These are phyloP conservation scores for Colletotrichum sp. DNA, from an alignment of 2,329 filamentous ascomycete genomes.

Conservation along the genomic window DNA sequence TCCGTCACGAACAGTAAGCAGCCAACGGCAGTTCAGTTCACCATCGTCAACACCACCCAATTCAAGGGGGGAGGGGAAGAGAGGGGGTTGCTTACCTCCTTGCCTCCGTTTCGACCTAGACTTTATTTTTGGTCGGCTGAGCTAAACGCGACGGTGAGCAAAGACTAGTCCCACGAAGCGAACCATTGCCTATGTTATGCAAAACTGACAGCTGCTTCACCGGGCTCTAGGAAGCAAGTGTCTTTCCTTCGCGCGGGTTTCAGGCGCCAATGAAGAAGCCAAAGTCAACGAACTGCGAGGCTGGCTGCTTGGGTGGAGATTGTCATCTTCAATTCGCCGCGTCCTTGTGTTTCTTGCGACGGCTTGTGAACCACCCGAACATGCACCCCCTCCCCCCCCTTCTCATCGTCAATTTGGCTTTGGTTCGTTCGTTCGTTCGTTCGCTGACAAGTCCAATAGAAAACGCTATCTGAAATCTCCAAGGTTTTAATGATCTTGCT, in stretches of 20 bases:
- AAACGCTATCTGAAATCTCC: background rate
- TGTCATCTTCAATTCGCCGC: background rate
- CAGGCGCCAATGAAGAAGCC: background rate
- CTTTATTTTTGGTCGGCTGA: background rate
- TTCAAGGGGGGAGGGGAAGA: background rate
- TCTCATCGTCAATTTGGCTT: background rate
- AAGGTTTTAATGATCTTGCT: background rate
- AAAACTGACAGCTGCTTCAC: constrained; percentile 11
- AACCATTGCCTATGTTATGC: constrained; percentile 1
- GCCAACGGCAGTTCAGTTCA: background rate
- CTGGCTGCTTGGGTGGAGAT: background rate
- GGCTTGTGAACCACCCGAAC: background rate
- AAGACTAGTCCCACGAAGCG: background rate
- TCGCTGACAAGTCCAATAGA: background rate
- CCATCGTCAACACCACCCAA: background rate
- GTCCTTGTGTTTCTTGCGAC: background rate
- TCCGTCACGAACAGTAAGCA: background rate
- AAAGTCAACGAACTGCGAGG: background rate
- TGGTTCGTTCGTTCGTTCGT: background rate
- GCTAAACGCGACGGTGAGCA: background rate
- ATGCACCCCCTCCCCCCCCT: background rate
- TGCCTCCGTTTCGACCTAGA: constrained; percentile 10
- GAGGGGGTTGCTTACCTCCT: background rate
- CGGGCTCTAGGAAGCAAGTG: background rate
- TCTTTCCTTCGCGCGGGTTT: background rate